A percentile compares a stretch with the other conserved stretches of the same genome.
These are phyloP conservation scores for Hypoxylon sp. DNA, from an alignment of 2,329 filamentous ascomycete species.

Conservation along the genomic window DNA sequence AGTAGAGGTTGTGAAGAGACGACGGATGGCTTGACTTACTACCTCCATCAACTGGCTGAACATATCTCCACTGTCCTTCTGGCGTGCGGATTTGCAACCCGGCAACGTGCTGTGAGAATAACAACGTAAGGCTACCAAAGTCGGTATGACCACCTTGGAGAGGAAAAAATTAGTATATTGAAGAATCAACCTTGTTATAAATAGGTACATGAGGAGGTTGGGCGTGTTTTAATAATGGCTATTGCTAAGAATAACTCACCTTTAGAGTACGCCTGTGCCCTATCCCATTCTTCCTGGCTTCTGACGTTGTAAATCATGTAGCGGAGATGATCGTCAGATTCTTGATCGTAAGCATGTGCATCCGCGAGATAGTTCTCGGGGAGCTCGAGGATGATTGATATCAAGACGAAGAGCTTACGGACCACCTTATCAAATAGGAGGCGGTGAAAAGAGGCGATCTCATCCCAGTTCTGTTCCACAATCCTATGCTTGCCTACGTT, in stretches of 20 bases:
- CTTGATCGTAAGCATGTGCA: slow-evolving; percentile 49
- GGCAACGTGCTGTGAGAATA: slow-evolving; percentile 70
- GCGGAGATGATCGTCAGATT: slow-evolving; percentile 50
- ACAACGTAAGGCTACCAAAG: slow-evolving; percentile 61
- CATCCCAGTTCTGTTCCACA: slow-evolving; percentile 48
- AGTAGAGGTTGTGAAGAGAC: not conserved
- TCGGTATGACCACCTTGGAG: slow-evolving; percentile 54
- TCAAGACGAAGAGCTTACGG: slow-evolving; percentile 63
- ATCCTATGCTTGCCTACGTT: slow-evolving; percentile 55
- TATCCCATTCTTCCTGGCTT: slow-evolving; percentile 53
- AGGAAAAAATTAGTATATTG: not conserved
- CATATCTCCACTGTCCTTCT: slow-evolving; percentile 57
- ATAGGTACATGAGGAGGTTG: not conserved
- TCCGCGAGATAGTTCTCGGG: slow-evolving; percentile 49
- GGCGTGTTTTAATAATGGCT: not conserved
- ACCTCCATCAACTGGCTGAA: slow-evolving; percentile 47
- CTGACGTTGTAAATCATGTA: slow-evolving; percentile 52
- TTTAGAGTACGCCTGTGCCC: slow-evolving; percentile 58
- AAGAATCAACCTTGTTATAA: not conserved
- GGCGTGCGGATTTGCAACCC: slow-evolving; percentile 65
- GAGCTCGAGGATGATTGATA: slow-evolving; percentile 58
- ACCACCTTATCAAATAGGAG: slow-evolving; percentile 58
- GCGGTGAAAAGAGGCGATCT: slow-evolving; percentile 49
- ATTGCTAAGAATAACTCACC: slow-evolving; percentile 26
- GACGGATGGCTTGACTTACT: slow-evolving; percentile 41